Conservation (phyloP, 257 asterid genomes). For the Salvia hispanica region DNA sequence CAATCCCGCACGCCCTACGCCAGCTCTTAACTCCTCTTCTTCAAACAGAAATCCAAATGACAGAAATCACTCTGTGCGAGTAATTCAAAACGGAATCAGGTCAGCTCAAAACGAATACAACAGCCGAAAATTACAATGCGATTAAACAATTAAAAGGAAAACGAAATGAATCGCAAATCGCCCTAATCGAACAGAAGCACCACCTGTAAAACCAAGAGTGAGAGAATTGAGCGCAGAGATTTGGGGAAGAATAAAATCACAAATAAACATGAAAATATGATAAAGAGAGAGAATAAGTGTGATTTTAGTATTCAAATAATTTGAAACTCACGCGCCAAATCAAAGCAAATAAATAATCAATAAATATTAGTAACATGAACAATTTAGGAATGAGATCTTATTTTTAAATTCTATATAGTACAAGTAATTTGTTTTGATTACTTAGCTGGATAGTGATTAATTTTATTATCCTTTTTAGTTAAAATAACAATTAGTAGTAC, state of each 20-base stretch:
- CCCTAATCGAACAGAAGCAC: background rate
- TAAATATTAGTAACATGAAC: background rate
- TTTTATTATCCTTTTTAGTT: background rate
- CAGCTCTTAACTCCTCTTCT: background rate
- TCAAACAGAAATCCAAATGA: slow-evolving; percentile 4
- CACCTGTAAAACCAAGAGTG: slow-evolving; percentile 4
- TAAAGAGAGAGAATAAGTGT: background rate
- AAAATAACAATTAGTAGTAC: no score
- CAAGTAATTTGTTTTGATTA: background rate
- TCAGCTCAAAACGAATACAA: background rate
- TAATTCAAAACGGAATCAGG: background rate
- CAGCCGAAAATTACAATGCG: slow-evolving; percentile 12
- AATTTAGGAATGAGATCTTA: background rate
- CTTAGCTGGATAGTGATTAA: no score
- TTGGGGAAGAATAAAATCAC: slow-evolving; percentile 12
- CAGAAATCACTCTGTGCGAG: slow-evolving; percentile 5
- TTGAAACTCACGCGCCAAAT: slow-evolving; percentile 40
- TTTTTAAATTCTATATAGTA: background rate
- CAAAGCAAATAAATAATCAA: background rate
- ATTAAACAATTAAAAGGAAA: background rate
- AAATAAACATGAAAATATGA: background rate
- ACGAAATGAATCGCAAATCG: background rate
- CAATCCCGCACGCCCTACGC: background rate
- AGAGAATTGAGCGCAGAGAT: slow-evolving; percentile 8
- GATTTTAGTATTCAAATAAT: background rate